Evolutionary conservation across 2,329 filamentous ascomycete species (phyloP), one percentile per base, ranked within the genome.

Genomic region (Colletotrichum liaoningense): DNA sequence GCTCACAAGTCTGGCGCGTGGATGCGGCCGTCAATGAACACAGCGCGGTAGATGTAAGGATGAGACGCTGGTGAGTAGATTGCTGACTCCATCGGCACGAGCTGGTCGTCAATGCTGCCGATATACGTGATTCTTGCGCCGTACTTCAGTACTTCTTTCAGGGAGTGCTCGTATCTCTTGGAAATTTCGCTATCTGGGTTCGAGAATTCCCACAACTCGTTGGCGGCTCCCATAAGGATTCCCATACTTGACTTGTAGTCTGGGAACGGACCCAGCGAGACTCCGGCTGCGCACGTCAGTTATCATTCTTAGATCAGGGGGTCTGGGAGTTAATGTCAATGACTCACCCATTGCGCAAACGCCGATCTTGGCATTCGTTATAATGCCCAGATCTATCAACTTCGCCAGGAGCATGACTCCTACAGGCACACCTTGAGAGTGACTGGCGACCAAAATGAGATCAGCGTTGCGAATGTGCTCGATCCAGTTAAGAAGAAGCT

Each of bases 341-440:
- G n/a, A 78, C 85, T 79, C 77, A 87, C 86, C 87, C 91, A 93
- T 93, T 24, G 91, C 95, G 79, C 97, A 98, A 12, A 99, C 89
- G 2, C 96, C 95, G 58, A 99, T 92, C 65, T 92, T 92, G 6
- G 93, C 89, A 54, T 90, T 89, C 16, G 91, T 92, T 35, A 98
- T 89, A 76, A 97, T 94, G 2, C 95, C 95, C 72, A 98, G 92
- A 66, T 97, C 93, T 67, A 99, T 95, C 55, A 99, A 87, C 82
- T 98, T 98, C 5, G 95, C 95, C 5, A 98, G 88, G 4, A 99
- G 87, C 92, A 98, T 98, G 73, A 98, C 89, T 6, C 94, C 93
- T 0, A 99, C 97, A 0, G 97, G 97, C 0, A 98, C 97, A 26
- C 97, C 97, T 82, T 99, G 97, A 3, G 95, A 97, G 81, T 99